phyloP scores from a whole-genome alignment of 2,329 filamentous ascomycete species.

The Arthrobotrys iridis region DNA sequence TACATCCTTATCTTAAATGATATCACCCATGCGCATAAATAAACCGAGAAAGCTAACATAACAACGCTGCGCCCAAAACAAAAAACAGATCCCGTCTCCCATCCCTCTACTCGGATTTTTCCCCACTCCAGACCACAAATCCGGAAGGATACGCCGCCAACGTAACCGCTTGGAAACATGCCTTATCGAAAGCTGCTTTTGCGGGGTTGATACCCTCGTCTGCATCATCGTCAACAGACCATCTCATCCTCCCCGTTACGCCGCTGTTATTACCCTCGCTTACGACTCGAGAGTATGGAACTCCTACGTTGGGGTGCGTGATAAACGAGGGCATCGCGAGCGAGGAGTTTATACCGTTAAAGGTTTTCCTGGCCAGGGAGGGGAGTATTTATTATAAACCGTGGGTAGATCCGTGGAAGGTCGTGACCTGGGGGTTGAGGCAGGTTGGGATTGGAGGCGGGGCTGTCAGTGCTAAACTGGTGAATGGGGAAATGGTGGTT shows the following conservation, averaged over 20 bases:
- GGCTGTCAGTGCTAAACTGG: conserved; percentile 60
- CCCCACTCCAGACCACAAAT: conserved; percentile 76
- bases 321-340: conserved; percentile 77
- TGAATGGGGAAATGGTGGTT: conserved; percentile 64
- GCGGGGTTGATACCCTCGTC: conserved; percentile 62
- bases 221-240: conserved; percentile 60
- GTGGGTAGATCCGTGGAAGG: conserved; percentile 57
- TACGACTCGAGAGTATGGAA: conserved; percentile 79
- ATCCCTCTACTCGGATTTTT: conserved; percentile 89
- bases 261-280: conserved; percentile 76
- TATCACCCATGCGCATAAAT: conserved; percentile 2
- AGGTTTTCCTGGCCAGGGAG: conserved; percentile 72
- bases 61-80: background rate
- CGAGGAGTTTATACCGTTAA: conserved; percentile 75
- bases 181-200: conserved; percentile 74
- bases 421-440: conserved; percentile 57
- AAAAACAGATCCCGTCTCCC: conserved; percentile 76
- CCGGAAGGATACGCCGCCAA: conserved; percentile 87
- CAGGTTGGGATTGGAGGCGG: conserved; percentile 54
- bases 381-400: conserved; percentile 77
- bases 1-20: background rate
- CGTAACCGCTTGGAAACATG: conserved; percentile 79
- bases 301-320: conserved; percentile 81
- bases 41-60: background rate
- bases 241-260: conserved; percentile 68